Percentiles rank a stretch among this genome's conserved stretches.
Evolutionary conservation across 345 rosid genomes (phyloP).

Genomic region (Noccaea caerulescens): DNA sequence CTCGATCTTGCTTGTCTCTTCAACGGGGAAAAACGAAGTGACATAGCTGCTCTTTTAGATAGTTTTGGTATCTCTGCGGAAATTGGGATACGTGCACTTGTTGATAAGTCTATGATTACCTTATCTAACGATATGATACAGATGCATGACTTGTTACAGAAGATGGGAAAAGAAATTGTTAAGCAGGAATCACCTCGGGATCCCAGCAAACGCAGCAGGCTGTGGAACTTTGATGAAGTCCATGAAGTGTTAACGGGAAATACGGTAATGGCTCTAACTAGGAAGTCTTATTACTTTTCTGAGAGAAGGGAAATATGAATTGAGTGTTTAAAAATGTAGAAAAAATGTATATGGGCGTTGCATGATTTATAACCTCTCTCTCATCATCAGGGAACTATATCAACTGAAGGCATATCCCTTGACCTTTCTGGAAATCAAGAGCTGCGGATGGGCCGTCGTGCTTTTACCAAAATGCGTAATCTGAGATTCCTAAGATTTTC

Average conservation of each 20-base stretch:
- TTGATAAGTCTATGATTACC: slow-evolving; percentile 12
- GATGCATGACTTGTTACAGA: slow-evolving; percentile 37
- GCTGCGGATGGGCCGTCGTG: background rate
- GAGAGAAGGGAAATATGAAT: no score
- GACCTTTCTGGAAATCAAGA: slow-evolving; percentile 1
- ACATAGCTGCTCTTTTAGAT: slow-evolving; percentile 12
- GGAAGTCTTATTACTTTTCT: no score
- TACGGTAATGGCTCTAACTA: slow-evolving; percentile 12
- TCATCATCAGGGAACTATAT: slow-evolving; percentile 15
- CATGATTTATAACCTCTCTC: slow-evolving; percentile 8
- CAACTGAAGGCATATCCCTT: slow-evolving; percentile 23
- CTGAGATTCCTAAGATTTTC: background rate
- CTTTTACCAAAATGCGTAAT: background rate
- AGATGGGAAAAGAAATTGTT: slow-evolving; percentile 45
- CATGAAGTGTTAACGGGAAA: slow-evolving; percentile 30
- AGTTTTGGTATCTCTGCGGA: slow-evolving; percentile 23
- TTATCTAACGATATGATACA: slow-evolving; percentile 3
- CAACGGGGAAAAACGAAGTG: slow-evolving; percentile 9
- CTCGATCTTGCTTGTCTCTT: slow-evolving; percentile 42
- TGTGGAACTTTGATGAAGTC: slow-evolving; percentile 35
- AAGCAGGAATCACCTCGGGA: slow-evolving; percentile 35
- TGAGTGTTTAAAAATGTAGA: no score
- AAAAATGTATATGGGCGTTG: no score
- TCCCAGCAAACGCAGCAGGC: slow-evolving; percentile 37
- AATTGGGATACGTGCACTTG: slow-evolving; percentile 28